Base-by-base conservation (phyloP, 2,329 filamentous ascomycete genomes). In the Zalaria sp. region DNA sequence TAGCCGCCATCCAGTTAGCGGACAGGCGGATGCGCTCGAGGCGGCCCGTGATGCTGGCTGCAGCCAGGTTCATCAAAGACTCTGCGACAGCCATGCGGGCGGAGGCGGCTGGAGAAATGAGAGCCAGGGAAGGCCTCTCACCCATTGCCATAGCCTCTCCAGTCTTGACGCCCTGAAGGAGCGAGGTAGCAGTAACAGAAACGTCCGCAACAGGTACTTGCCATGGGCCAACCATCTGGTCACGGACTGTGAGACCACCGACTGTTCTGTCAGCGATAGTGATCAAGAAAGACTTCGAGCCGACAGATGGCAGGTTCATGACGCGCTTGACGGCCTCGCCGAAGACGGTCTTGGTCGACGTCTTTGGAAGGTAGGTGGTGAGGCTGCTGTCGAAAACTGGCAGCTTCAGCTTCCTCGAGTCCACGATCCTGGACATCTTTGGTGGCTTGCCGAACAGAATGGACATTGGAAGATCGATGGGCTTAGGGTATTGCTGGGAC, bases 1-100 rank as follows among this genome's bases (percentile, higher is more conserved):
- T 84, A n/a, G 89, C 89, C 3, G 87, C 88, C 91, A 96, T 96
- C 89, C 89, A 98, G 66, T 98, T 96, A 39, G 89, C 89, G 3
- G 88, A 95, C 6, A 96, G 74, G 58, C 89, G 82, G 47, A 96
- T 79, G 35, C 84, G 79, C 45, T 75, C 75, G 40, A 96, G 67
- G 42, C 83, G 78, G 37, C 81, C 83, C 43, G 80, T 73, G 25
- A 81, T 65, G 57, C 83, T 72, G 18, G 81, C 84, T 42, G 91
- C 91, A 32, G 84, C 87, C 44, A 98, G 70, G 61, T 98, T 98
- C 75, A 94, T 79, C 46, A 98, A 69, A 45, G 83, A 86, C 64
- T 98, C 91, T 1, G 81, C 88, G 44, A 98, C 88, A 2, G 91
- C 87, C 91, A 98, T 98, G 40, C 88, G 79, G 10, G 91, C 88